Evolutionary conservation across 2,329 filamentous ascomycete genomes (phyloP), one percentile per base, ranked within the genome.

Genomic region (Elsinoe perseae): DNA sequence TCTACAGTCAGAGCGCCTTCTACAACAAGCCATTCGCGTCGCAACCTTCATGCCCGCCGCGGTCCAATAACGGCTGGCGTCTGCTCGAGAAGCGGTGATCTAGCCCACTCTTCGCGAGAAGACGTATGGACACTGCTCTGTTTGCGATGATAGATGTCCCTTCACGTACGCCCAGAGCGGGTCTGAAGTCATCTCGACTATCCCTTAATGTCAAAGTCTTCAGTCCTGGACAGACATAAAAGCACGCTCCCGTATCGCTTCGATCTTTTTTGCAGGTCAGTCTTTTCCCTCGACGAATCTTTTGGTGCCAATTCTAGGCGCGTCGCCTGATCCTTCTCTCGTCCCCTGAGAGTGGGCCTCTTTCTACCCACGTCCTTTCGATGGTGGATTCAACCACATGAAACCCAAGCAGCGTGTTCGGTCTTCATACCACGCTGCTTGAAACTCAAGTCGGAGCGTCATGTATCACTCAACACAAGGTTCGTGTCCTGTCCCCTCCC

Each of bases 11-110:
- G 32, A 52, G 48, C 48, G 48, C 23, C 18, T 52, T 18, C 30
- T 52, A 28, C 23, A 52, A 38, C 48, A n/a, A 23, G 48, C 38
- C 18, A 20, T 38, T 28, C 30, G 32, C 48, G 48, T 52, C 30
- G 36, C 48, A 52, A 36, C 48, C 18, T 4, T 32, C 40, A 44
- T 44, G 20, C n/a, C 10, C 10, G 20, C n/a, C 40, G 18, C 40
- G n/a, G 40, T 12, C 40, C 40, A 25, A 12, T 12, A 21, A 21
- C 40, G 40, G 40, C 40, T 44, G 40, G 20, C 21, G 40, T 21
- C 40, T 25, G 20, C 20, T 44, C 23, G 20, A 44, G 40, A 3
- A 23, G 4, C 25, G 21, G 20, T 44, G 8, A 23, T 27, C n/a
- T n/a, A 18, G n/a, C 25, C 40, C 20, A 10, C n/a, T 25, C 40